Evolutionary conservation across 2,329 filamentous ascomycete species (phyloP).

Genomic region (Cladosporium halotolerans): DNA sequence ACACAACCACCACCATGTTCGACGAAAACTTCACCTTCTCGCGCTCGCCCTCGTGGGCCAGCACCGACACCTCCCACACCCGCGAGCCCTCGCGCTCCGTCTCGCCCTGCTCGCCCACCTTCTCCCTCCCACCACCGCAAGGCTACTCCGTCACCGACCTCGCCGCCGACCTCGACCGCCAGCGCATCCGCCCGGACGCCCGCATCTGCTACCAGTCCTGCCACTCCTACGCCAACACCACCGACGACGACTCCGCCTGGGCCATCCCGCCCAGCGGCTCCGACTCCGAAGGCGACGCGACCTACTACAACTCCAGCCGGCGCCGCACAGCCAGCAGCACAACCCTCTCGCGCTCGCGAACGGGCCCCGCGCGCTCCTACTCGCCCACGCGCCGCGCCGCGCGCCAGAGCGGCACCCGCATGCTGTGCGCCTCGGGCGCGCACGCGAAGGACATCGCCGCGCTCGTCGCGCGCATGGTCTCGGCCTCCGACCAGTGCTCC

Average conservation of each 20-base stretch:
- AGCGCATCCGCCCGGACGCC: conserved; percentile 21
- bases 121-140: conserved; percentile 18
- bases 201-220: conserved; percentile 30
- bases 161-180: conserved; percentile 23
- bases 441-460: conserved; percentile 34
- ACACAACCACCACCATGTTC: conserved; percentile 20
- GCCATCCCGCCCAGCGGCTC: conserved; percentile 15
- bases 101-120: conserved; percentile 26
- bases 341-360: conserved; percentile 13
- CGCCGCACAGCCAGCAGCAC: neutral
- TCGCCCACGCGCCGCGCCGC: conserved; percentile 34
- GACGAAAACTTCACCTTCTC: conserved; percentile 30
- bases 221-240: conserved; percentile 27
- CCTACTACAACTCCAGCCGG: conserved; percentile 8
- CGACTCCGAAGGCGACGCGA: conserved; percentile 11
- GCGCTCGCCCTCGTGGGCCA: conserved; percentile 23
- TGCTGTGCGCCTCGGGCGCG: conserved; percentile 36
- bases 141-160: conserved; percentile 28
- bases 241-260: conserved; percentile 28
- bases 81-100: conserved; percentile 25
- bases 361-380: conserved; percentile 18
- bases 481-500: conserved; percentile 37
- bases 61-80: conserved; percentile 15
- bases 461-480: conserved; percentile 38
- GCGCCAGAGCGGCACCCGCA: conserved; percentile 35